A percentile compares a stretch with the other conserved stretches of the same genome.
Evolutionary conservation across 2,329 filamentous ascomycete genomes (phyloP).

Genomic region (Clarireedia monteithiana): DNA sequence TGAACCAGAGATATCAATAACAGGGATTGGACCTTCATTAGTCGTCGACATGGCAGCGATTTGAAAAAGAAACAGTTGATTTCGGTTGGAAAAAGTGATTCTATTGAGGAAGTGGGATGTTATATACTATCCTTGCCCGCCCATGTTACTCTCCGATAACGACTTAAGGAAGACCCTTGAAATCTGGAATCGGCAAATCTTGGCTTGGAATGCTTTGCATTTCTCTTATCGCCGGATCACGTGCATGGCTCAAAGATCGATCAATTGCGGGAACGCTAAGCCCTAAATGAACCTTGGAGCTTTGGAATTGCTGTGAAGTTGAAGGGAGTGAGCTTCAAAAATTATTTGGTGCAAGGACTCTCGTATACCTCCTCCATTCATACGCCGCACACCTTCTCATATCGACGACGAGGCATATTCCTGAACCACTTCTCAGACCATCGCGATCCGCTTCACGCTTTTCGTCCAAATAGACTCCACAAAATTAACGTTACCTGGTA

Average conservation of each 20-base stretch:
- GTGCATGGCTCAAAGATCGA: not conserved
- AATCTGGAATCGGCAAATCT: no score
- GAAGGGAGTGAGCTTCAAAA: not conserved
- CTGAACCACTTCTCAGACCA: not conserved
- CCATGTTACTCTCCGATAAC: not conserved
- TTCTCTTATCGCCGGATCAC: no score
- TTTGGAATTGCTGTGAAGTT: not conserved
- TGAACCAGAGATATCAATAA: constrained; percentile 70
- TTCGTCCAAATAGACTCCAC: no score
- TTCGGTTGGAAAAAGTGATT: no score
- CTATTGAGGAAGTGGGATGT: not conserved
- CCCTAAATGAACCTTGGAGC: not conserved
- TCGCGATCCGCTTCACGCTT: no score
- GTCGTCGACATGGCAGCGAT: not conserved
- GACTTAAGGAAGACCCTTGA: no score
- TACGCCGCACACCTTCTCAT: no score
- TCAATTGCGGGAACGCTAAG: not conserved
- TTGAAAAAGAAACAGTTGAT: no score
- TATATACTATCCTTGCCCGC: not conserved
- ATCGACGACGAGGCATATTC: not conserved
- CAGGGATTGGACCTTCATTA: constrained; percentile 47
- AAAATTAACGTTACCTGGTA: no score
- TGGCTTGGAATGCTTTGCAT: no score
- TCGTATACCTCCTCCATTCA: no score
- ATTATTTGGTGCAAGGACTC: not conserved